phyloP scores from a whole-genome alignment of 1,284 basidiomycete genomes.

The Ustilago shanxiensis region DNA sequence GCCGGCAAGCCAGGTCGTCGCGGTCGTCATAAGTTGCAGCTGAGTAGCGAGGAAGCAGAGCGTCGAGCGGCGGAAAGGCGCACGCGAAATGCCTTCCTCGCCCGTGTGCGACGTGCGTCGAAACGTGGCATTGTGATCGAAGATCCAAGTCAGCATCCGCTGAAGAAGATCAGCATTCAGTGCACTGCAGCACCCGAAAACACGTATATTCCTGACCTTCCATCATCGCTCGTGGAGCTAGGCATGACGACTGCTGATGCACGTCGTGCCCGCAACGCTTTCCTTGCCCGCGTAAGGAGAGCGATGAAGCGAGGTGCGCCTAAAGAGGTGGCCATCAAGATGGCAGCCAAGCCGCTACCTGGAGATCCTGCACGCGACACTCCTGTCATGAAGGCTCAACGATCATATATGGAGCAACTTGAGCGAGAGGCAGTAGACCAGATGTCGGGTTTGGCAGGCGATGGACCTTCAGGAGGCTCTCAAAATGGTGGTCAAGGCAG shows the following conservation, averaged over 20 bases:
- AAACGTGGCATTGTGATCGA: conserved; percentile 51
- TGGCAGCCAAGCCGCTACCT: conserved; percentile 49
- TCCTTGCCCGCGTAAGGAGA: conserved; percentile 52
- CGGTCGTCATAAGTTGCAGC: conserved; percentile 37
- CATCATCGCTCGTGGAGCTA: conserved; percentile 47
- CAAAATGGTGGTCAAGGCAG: not conserved
- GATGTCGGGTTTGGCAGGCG: not conserved
- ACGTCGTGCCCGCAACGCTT: conserved; percentile 54
- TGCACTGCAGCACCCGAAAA: conserved; percentile 47
- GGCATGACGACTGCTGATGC: conserved; percentile 56
- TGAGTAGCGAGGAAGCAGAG: conserved; percentile 36
- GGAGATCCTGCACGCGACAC: conserved; percentile 39
- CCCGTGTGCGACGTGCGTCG: conserved; percentile 48
- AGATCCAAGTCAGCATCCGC: conserved; percentile 47
- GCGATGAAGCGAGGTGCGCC: conserved; percentile 47
- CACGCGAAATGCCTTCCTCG: conserved; percentile 50
- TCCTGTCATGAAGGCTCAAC: conserved; percentile 51
- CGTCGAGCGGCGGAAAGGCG: conserved; percentile 33
- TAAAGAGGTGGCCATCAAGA: conserved; percentile 47
- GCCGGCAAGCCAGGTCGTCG: conserved; percentile 24
- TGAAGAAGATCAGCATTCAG: conserved; percentile 48
- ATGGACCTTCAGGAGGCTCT: not conserved
- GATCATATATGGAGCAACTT: conserved; percentile 39
- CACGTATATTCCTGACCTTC: conserved; percentile 56
- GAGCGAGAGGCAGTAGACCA: conserved; percentile 38